phyloP scores from a whole-genome alignment of 305 asterid genomes.

The Fraxinus platypoda region DNA sequence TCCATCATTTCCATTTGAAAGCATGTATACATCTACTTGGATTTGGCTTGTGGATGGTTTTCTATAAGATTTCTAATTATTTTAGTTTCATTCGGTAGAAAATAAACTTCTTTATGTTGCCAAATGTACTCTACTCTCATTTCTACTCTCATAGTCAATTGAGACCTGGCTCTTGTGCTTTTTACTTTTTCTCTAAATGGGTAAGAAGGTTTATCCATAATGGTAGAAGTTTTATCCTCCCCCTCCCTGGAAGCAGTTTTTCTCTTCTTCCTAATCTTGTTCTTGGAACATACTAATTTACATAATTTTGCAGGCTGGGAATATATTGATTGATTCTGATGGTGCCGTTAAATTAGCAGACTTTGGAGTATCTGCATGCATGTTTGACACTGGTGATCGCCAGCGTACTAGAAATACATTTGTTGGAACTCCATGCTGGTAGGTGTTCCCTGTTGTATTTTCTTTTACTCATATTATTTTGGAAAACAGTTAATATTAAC shows the following conservation, averaged over 20 bases:
- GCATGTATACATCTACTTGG: constrained; percentile 2
- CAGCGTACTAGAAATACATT: constrained; percentile 91
- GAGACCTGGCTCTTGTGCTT: constrained; percentile 9
- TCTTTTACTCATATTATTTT: neutral
- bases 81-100: neutral
- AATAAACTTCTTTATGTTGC: neutral
- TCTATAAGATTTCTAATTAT: neutral
- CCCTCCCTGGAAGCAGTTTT: neutral
- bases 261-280: constrained; percentile 15
- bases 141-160: constrained; percentile 10
- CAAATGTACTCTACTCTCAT: neutral
- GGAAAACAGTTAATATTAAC: constrained; percentile 1
- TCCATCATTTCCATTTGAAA: constrained; percentile 10
- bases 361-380: constrained; percentile 93
- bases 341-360: constrained; percentile 85
- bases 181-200: constrained; percentile 1
- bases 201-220: neutral
- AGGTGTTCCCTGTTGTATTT: constrained; percentile 20
- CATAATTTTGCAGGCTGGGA: constrained; percentile 70
- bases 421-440: constrained; percentile 99
- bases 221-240: constrained; percentile 10
- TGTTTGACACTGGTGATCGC: constrained; percentile 94
- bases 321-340: constrained; percentile 74
- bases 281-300: neutral
- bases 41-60: constrained; percentile 2